Conservation (phyloP, 495 filamentous ascomycete genomes). For the Penicillium roqueforti region DNA sequence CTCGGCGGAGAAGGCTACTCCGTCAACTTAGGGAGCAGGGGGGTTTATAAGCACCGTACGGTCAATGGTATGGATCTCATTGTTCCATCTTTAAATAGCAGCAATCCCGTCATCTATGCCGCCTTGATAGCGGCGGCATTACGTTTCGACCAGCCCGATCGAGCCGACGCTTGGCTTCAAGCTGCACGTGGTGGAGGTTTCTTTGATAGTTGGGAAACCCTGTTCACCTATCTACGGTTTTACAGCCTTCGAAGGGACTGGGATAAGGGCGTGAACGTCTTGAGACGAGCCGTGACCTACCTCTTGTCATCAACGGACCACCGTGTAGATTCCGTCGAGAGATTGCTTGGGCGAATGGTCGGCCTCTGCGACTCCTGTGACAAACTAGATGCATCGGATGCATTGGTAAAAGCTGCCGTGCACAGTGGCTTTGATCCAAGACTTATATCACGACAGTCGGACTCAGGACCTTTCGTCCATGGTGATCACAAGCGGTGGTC, state of each 20-base stretch:
- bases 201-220: constrained; percentile 38
- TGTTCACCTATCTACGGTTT: constrained; percentile 38
- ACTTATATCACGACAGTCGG: constrained; percentile 24
- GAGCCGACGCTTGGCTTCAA: constrained; percentile 43
- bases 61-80: constrained; percentile 40
- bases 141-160: constrained; percentile 42
- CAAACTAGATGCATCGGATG: constrained; percentile 27
- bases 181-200: constrained; percentile 36
- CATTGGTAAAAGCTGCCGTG: constrained; percentile 36
- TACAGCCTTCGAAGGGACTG: constrained; percentile 40
- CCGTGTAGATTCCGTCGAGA: constrained; percentile 21
- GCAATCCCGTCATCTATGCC: constrained; percentile 35
- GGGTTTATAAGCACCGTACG: constrained; percentile 18
- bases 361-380: constrained; percentile 37
- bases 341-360: constrained; percentile 39
- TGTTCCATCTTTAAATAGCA: constrained; percentile 32
- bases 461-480: constrained; percentile 27
- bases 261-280: constrained; percentile 30
- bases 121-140: constrained; percentile 36
- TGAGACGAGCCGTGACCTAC: constrained; percentile 36
- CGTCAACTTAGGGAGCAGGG: constrained; percentile 28
- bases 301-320: constrained; percentile 35
- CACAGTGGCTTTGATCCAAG: constrained; percentile 35
- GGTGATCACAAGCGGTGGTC: constrained; percentile 26
- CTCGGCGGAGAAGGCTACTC: constrained; percentile 36